Evolutionary conservation across 805 yeast species (phyloP).

Genomic region (Sugiyamaella marilandica): DNA sequence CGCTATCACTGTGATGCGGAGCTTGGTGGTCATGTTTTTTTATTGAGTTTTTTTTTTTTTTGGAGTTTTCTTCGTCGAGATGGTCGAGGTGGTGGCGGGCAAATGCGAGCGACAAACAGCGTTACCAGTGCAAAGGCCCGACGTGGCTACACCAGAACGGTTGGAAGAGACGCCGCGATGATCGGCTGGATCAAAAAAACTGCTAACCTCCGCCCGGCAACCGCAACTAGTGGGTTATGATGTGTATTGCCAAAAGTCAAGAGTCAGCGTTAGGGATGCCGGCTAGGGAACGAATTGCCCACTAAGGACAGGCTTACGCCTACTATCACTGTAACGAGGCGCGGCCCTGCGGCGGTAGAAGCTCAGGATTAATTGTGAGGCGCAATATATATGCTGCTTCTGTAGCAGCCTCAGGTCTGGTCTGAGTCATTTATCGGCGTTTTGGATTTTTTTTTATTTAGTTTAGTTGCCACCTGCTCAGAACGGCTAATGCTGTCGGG

Average conservation of each 20-base stretch:
- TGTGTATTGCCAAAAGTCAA: too few species aligned
- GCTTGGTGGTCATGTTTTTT: slow-evolving; percentile 5
- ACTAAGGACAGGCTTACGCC: not conserved
- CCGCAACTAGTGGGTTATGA: too few species aligned
- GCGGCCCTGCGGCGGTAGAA: not conserved
- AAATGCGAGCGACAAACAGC: slow-evolving; percentile 5
- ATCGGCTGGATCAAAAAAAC: not conserved
- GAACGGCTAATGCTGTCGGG: too few species aligned
- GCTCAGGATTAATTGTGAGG: too few species aligned
- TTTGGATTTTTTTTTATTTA: too few species aligned
- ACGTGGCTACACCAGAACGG: not conserved
- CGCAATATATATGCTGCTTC: too few species aligned
- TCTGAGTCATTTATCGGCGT: too few species aligned
- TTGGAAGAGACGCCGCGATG: not conserved
- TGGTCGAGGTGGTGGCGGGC: not conserved
- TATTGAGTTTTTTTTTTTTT: not conserved
- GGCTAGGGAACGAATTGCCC: not conserved
- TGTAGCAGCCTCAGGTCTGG: too few species aligned
- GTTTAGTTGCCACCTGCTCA: too few species aligned
- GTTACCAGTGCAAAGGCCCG: not conserved
- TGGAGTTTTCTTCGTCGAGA: not conserved
- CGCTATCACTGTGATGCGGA: slow-evolving; percentile 54
- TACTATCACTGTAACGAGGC: not conserved
- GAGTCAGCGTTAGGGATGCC: not conserved
- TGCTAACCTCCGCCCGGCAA: too few species aligned